Evolutionary conservation across 495 filamentous ascomycete species (phyloP).

Genomic region (Amphirosellinia nigrospora): DNA sequence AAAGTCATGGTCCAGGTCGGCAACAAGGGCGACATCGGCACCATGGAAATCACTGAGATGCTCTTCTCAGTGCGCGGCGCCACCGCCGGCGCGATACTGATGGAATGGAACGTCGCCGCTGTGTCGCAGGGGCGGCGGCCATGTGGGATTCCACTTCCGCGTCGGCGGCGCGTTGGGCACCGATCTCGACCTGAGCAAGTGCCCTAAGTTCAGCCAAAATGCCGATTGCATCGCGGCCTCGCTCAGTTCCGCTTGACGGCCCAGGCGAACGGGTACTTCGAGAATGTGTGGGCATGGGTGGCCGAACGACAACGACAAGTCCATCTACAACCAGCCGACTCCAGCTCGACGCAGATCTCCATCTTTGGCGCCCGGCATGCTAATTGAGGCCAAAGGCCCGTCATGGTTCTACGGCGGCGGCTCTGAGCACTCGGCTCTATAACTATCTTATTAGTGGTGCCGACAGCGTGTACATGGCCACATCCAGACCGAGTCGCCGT

Average conservation of each 20-base stretch:
- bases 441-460: slow-evolving; percentile 79
- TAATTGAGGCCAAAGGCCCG: slow-evolving; percentile 67
- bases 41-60: slow-evolving; percentile 58
- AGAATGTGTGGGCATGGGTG: slow-evolving; percentile 68
- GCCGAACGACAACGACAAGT: slow-evolving; percentile 60
- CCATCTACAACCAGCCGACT: slow-evolving; percentile 55
- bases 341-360: slow-evolving; percentile 69
- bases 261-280: slow-evolving; percentile 58
- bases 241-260: slow-evolving; percentile 55
- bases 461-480: slow-evolving; percentile 77
- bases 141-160: slow-evolving; percentile 29
- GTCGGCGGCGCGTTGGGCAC: slow-evolving; percentile 68
- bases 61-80: slow-evolving; percentile 38
- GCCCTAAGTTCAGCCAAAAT: slow-evolving; percentile 51
- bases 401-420: slow-evolving; percentile 75
- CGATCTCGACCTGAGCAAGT: slow-evolving; percentile 64
- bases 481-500: slow-evolving; percentile 90
- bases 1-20: slow-evolving; percentile 57
- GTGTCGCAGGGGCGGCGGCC: slow-evolving; percentile 25
- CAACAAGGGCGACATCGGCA: slow-evolving; percentile 54
- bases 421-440: slow-evolving; percentile 86
- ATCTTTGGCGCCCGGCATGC: slow-evolving; percentile 85
- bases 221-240: slow-evolving; percentile 57
- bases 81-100: slow-evolving; percentile 40
- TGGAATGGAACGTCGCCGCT: slow-evolving; percentile 43